Percentiles rank a stretch among this genome's conserved stretches.
phyloP scores from a whole-genome alignment of 2,329 filamentous ascomycete species.

The Epichloe festucae region DNA sequence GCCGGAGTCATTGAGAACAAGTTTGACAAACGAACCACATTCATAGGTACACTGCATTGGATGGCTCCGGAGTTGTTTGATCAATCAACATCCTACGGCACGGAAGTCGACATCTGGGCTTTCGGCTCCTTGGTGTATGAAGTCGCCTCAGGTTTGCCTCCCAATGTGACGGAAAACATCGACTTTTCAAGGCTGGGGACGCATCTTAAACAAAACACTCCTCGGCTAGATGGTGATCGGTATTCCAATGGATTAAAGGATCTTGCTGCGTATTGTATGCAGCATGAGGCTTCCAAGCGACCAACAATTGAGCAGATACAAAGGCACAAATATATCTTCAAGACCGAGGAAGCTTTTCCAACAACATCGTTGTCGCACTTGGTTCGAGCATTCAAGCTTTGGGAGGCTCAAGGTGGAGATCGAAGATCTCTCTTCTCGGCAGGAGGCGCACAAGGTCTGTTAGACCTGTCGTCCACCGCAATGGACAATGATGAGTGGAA shows the following conservation, averaged over 20 bases:
- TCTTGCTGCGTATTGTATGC: slow-evolving; percentile 60
- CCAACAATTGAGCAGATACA: slow-evolving; percentile 59
- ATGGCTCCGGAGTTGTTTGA: slow-evolving; percentile 74
- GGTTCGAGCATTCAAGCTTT: slow-evolving; percentile 59
- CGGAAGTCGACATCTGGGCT: slow-evolving; percentile 72
- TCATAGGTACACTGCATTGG: slow-evolving; percentile 75
- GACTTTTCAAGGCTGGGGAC: slow-evolving; percentile 37
- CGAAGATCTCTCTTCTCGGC: slow-evolving; percentile 51
- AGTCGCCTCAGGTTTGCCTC: slow-evolving; percentile 65
- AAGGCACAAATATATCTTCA: slow-evolving; percentile 53
- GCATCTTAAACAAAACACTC: slow-evolving; percentile 47
- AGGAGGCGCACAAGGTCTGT: slow-evolving; percentile 43
- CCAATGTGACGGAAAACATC: slow-evolving; percentile 46
- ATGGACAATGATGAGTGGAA: slow-evolving; percentile 51
- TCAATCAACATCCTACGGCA: slow-evolving; percentile 50
- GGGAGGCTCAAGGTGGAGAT: slow-evolving; percentile 62
- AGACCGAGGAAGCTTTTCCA: slow-evolving; percentile 50
- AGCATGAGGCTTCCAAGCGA: slow-evolving; percentile 53
- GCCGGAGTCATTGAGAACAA: slow-evolving; percentile 65
- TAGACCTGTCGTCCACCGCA: slow-evolving; percentile 29
- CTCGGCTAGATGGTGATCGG: slow-evolving; percentile 56
- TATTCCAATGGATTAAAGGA: slow-evolving; percentile 58
- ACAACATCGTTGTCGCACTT: slow-evolving; percentile 49
- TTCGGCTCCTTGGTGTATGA: slow-evolving; percentile 73
- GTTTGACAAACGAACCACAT: slow-evolving; percentile 64